Base-by-base conservation (phyloP, 257 asterid genomes). In the Nicotiana knightiana region DNA sequence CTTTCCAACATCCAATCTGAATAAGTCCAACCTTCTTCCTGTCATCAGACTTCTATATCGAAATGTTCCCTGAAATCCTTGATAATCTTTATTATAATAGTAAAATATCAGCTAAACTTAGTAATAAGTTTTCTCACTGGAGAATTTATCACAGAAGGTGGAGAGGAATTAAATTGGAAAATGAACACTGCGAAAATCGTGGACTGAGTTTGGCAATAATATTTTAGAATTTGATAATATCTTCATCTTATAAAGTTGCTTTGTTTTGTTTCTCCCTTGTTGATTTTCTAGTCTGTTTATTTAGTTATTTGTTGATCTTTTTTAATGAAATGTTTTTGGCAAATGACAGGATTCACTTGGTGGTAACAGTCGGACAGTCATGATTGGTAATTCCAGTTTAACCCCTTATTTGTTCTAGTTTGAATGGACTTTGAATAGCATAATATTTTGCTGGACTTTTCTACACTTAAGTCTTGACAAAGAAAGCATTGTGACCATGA, bases 291-390 rank as follows among this genome's bases (percentile, higher is more conserved):
- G 32, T 62, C 33, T 26, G 5, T 64, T 71, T 13, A 75, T 51
- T 75, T 39, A 21, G 26, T 79, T 62, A 43, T 79, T 48, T 9
- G 21, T 76, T 64, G 7, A 6, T 59, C 0, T 81, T 54, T 37
- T 48, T 51, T 9, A 83, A 35, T 64, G 51, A 79, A 39, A 39
- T 21, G 24, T 68, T 81, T 80, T 83, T 79, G 82, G 18, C 17
- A 84, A 70, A 81, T 90, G 85, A 83, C 96, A 96, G 98, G 99
- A 96, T 92, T 96, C 99, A 80, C 98, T 96, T 81, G 99, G 99
- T 79, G 99, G 99, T 76, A 96, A 96, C 92, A 96, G 98, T 91
- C 92, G 94, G 88, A 96, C 99, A 37, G 94, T 92, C 84, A 96
- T 96, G 99, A 94, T 96, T 87, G 99, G 99, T 96, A 90, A 26